phyloP scores from a whole-genome alignment of 768 basidiomycete species.

The Suillus spraguei region DNA sequence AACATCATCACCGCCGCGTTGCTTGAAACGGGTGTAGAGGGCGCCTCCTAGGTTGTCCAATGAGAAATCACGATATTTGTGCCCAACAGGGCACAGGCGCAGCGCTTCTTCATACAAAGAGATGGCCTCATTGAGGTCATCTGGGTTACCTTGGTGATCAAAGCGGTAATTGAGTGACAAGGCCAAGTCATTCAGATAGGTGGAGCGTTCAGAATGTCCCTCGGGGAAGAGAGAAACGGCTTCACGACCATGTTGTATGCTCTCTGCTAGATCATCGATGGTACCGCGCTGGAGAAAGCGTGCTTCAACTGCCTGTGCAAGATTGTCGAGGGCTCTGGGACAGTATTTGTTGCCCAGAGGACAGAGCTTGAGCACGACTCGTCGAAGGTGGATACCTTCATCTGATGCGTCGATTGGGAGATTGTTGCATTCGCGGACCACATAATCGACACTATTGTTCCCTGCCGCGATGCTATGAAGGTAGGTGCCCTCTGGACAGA shows the following conservation, averaged over 20 bases:
- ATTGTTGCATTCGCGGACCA: background rate
- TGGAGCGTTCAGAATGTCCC: background rate
- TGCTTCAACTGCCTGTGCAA: background rate
- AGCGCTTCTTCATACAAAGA: background rate
- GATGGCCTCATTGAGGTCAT: background rate
- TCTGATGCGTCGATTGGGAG: background rate
- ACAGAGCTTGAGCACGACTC: background rate
- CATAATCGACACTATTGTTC: background rate
- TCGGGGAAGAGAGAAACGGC: background rate
- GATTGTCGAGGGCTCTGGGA: background rate
- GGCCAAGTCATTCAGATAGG: background rate
- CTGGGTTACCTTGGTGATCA: background rate
- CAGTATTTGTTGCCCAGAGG: background rate
- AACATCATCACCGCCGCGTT: too few relatives aligned
- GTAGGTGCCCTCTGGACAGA: background rate
- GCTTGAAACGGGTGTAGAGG: background rate
- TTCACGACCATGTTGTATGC: background rate
- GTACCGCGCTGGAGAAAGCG: background rate
- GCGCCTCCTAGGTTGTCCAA: slow-evolving; percentile 14
- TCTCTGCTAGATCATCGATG: background rate
- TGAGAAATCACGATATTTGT: background rate
- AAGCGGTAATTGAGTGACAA: background rate
- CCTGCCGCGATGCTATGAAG: background rate
- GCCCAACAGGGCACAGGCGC: background rate
- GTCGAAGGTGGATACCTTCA: background rate